Conservation (phyloP, 108 stramenopile species). For the Cylindrotheca fusiformis region DNA sequence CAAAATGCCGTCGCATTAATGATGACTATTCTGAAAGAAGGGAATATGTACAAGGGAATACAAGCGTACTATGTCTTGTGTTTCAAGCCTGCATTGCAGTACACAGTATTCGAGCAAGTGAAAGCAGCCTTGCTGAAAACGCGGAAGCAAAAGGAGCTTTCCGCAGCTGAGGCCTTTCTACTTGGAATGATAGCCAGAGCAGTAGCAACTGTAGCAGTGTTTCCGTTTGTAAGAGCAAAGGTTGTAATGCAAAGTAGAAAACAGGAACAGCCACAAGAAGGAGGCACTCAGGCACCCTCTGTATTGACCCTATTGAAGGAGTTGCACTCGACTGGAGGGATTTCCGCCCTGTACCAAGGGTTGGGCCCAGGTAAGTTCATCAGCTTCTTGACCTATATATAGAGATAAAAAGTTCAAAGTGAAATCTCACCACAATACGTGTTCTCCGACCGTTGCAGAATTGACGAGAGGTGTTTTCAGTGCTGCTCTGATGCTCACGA, state of each 20-base stretch:
- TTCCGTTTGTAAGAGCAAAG: slow-evolving; percentile 88
- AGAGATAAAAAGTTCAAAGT: not conserved
- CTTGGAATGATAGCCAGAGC: slow-evolving; percentile 88
- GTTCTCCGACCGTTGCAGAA: slow-evolving; percentile 29
- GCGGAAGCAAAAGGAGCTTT: slow-evolving; percentile 37
- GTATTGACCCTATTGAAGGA: slow-evolving; percentile 62
- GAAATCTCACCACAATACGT: too few relatives aligned
- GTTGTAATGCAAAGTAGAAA: slow-evolving; percentile 72
- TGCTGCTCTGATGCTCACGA: slow-evolving; percentile 89
- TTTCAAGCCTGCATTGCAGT: slow-evolving; percentile 92
- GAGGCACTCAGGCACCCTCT: slow-evolving; percentile 26
- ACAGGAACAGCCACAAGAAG: slow-evolving; percentile 8
- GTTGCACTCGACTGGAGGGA: slow-evolving; percentile 38
- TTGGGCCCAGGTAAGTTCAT: slow-evolving; percentile 52
- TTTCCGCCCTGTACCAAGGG: slow-evolving; percentile 67
- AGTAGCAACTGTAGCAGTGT: slow-evolving; percentile 80
- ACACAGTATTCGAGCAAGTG: slow-evolving; percentile 90
- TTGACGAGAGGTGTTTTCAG: slow-evolving; percentile 86
- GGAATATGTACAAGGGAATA: slow-evolving; percentile 86
- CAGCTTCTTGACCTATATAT: not conserved
- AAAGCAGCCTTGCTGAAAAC: slow-evolving; percentile 45
- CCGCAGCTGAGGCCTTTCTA: slow-evolving; percentile 79
- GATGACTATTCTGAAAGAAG: slow-evolving; percentile 52
- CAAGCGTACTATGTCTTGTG: slow-evolving; percentile 86
- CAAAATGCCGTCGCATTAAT: slow-evolving; percentile 48